Evolutionary conservation across 1,284 basidiomycete genomes (phyloP).

Genomic region (Fomitopsis schrenkii): DNA sequence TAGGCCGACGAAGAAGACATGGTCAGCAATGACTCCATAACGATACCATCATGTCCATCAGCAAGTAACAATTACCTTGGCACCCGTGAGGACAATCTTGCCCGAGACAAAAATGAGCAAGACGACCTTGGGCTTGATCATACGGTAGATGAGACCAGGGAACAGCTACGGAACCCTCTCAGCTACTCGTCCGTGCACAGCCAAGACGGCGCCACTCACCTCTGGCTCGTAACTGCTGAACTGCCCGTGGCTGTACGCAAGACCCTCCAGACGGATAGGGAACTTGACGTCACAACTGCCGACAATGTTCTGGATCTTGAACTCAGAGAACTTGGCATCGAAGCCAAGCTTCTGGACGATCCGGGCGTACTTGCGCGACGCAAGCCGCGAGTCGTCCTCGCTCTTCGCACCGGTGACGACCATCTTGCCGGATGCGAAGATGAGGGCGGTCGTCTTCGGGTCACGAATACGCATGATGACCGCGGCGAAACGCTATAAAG

Average conservation of each 20-base stretch:
- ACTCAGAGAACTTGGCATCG: conserved; percentile 99
- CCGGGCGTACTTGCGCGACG: conserved; percentile 97
- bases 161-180: conserved; percentile 64
- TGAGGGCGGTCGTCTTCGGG: conserved; percentile 98
- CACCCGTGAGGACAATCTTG: conserved; percentile 98
- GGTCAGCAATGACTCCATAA: conserved; percentile 33
- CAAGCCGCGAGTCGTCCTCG: conserved; percentile 96
- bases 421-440: conserved; percentile 99
- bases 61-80: conserved; percentile 68
- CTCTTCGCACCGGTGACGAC: conserved; percentile 99
- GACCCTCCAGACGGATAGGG: conserved; percentile 96
- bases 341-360: conserved; percentile 99
- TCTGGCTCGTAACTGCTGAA: conserved; percentile 98
- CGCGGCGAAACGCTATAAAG: conserved; percentile 93
- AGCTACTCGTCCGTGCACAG: background rate
- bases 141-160: conserved; percentile 98
- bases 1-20: conserved; percentile 24
- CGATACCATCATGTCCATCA: conserved; percentile 8
- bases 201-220: conserved; percentile 44
- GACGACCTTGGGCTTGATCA: conserved; percentile 99
- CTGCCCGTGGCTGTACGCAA: conserved; percentile 97
- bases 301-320: conserved; percentile 99
- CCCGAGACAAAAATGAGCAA: conserved; percentile 98
- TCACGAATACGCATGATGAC: conserved; percentile 99
- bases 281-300: conserved; percentile 99